Evolutionary conservation across 176 grass and related monocot species (phyloP), one percentile per base, ranked within the genome.

Genomic region (Bonia amplexicaulis): DNA sequence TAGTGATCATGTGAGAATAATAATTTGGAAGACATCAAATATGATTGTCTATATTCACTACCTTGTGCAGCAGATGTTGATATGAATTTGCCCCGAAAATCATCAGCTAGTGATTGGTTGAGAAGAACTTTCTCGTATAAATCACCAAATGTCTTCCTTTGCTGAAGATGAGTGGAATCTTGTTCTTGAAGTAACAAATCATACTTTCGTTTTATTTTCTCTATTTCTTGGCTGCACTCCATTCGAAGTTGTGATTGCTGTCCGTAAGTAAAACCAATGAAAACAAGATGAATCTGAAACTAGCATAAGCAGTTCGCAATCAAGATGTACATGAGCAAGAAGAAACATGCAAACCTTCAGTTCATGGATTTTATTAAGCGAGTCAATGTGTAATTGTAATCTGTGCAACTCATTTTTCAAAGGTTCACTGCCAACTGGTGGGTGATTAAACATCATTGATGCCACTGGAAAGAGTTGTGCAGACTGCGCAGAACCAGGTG

Each of bases 81-180:
- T 83, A 95, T 85, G 65, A 95, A 98, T 90, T 98, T 98, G 51
- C 85, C 85, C 60, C 91, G 87, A 86, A 98, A 98, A 85, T 98
- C 91, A 33, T 95, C 96, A 33, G 93, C 91, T 69, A 98, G 57
- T 80, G 90, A 85, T 86, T 98, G 96, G 80, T 95, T 95, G 23
- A 91, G 68, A 22, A 75, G 61, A 81, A 98, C 87, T 92, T 95
- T 95, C 47, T 71, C 83, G 42, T 88, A 95, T 6, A 98, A 68
- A 60, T 72, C 74, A 73, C 82, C 80, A 0, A 98, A 83, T 49
- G 87, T 71, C 77, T 89, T 90, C 77, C 76, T 90, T 61, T 90
- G 86, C 55, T 74, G 85, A 74, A 87, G 73, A 93, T 85, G 89
- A 69, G 61, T 84, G 44, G 89, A 84, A 14, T 95, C 89, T 40